These are phyloP conservation scores for Coemansia sp. DNA, from an alignment of 192 early-diverging fungal genomes.

Conservation along the genomic window DNA sequence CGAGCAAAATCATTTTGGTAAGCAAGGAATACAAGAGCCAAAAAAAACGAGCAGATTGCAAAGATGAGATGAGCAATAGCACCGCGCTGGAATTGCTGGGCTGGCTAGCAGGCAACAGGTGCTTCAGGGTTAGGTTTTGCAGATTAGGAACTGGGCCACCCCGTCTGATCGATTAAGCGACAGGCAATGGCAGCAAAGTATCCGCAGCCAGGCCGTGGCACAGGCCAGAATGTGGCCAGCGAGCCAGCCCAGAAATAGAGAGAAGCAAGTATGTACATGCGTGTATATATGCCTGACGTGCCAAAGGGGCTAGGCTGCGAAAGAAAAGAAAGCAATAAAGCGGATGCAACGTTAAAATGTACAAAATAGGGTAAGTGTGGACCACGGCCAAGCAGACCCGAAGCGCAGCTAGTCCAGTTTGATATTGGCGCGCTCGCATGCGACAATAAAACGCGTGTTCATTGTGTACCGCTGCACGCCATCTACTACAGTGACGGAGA, in stretches of 20 bases:
- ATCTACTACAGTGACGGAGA: constrained; percentile 11
- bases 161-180: too few relatives aligned
- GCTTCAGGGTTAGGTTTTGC: neutral
- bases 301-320: neutral
- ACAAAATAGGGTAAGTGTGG: neutral
- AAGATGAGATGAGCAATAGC: neutral
- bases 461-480: constrained; percentile 34
- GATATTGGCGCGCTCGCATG: constrained; percentile 39
- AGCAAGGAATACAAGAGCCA: neutral
- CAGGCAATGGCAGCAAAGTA: too few relatives aligned
- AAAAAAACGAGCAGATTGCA: neutral
- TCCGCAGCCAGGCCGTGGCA: too few relatives aligned
- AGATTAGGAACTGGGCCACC: neutral
- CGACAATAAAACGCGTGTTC: constrained; percentile 33
- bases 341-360: neutral
- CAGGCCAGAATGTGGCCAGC: too few relatives aligned
- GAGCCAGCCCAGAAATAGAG: too few relatives aligned
- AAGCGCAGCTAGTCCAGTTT: constrained; percentile 20
- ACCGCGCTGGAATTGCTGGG: neutral
- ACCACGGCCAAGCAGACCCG: too few relatives aligned
- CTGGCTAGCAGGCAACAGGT: neutral
- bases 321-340: neutral
- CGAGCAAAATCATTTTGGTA: constrained; percentile 51
- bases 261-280: neutral
- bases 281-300: neutral